Percentiles rank a stretch among this genome's conserved stretches.
Conservation (phyloP, 176 grass and related monocot genomes). For the Zoysia pacifica region DNA sequence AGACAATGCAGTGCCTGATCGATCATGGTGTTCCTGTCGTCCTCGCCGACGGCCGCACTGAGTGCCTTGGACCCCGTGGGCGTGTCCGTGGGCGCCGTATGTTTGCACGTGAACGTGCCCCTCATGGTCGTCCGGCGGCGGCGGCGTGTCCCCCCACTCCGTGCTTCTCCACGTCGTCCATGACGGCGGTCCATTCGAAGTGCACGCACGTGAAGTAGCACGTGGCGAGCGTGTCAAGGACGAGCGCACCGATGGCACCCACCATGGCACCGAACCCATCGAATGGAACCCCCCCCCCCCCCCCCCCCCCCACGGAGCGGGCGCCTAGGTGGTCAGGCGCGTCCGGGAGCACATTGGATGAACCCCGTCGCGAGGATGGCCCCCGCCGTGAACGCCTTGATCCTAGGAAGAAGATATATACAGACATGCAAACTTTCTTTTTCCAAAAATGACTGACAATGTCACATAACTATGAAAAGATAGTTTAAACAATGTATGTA, state of each 20-base stretch:
- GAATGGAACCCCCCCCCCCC: constrained; percentile 41
- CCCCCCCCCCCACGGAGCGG: constrained; percentile 31
- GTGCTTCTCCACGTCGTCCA: constrained; percentile 31
- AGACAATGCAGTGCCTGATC: constrained; percentile 44
- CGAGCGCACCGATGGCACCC: constrained; percentile 60
- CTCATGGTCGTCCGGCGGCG: background rate
- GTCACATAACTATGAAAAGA: too few relatives aligned
- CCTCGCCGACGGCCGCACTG: constrained; percentile 29
- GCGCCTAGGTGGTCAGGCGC: constrained; percentile 28
- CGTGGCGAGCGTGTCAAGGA: constrained; percentile 62
- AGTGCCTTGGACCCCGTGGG: constrained; percentile 46
- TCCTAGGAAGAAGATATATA: constrained; percentile 40
- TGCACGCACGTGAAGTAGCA: constrained; percentile 54
- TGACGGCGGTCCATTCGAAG: constrained; percentile 13
- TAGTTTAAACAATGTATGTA: too few relatives aligned
- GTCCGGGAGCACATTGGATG: constrained; percentile 59
- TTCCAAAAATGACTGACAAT: too few relatives aligned
- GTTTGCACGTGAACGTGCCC: constrained; percentile 43
- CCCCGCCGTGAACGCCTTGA: constrained; percentile 66
- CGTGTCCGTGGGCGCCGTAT: constrained; percentile 55
- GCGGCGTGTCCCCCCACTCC: background rate
- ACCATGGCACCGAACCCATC: constrained; percentile 64
- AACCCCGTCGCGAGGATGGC: constrained; percentile 61
- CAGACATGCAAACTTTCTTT: too few relatives aligned
- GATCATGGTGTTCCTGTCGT: constrained; percentile 21